These are phyloP conservation scores for Salvia hispanica DNA, from an alignment of 257 asterid genomes.

Conservation along the genomic window DNA sequence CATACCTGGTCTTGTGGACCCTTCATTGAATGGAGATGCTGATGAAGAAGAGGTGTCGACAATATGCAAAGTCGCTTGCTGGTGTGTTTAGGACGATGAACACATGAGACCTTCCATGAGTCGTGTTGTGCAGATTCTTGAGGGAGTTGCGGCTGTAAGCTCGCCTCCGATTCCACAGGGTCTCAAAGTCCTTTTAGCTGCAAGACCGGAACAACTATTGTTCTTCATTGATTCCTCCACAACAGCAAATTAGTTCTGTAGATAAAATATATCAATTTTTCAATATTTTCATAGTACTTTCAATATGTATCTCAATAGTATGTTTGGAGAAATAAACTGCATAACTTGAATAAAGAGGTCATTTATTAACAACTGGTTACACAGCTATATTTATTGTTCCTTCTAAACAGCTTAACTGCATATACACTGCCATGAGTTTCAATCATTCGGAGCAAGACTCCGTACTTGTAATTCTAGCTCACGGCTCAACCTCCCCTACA, in stretches of 20 bases:
- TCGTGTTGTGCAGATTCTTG: slow-evolving; percentile 47
- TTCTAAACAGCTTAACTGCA: slow-evolving; percentile 10
- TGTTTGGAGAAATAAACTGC: not conserved
- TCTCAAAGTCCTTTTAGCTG: slow-evolving; percentile 44
- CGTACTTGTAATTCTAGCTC: slow-evolving; percentile 52
- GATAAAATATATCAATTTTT: not conserved
- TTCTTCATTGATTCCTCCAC: slow-evolving; percentile 69
- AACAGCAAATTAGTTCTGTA: slow-evolving; percentile 21
- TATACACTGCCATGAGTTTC: not conserved
- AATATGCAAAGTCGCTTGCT: slow-evolving; percentile 42
- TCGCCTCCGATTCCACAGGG: slow-evolving; percentile 47
- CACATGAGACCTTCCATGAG: slow-evolving; percentile 46
- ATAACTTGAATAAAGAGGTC: slow-evolving; percentile 1
- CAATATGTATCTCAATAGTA: not conserved
- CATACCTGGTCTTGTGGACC: slow-evolving; percentile 36
- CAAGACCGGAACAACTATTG: slow-evolving; percentile 44
- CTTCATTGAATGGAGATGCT: slow-evolving; percentile 22
- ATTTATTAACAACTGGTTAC: not conserved
- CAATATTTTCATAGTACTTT: not conserved
- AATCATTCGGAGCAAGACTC: slow-evolving; percentile 30
- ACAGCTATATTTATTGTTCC: not conserved
- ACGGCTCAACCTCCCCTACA: slow-evolving; percentile 55
- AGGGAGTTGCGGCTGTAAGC: slow-evolving; percentile 44
- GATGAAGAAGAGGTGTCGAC: slow-evolving; percentile 40
- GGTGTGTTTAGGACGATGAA: slow-evolving; percentile 54